Base-by-base conservation (phyloP, 345 rosid genomes). In the Brassica rapa region DNA sequence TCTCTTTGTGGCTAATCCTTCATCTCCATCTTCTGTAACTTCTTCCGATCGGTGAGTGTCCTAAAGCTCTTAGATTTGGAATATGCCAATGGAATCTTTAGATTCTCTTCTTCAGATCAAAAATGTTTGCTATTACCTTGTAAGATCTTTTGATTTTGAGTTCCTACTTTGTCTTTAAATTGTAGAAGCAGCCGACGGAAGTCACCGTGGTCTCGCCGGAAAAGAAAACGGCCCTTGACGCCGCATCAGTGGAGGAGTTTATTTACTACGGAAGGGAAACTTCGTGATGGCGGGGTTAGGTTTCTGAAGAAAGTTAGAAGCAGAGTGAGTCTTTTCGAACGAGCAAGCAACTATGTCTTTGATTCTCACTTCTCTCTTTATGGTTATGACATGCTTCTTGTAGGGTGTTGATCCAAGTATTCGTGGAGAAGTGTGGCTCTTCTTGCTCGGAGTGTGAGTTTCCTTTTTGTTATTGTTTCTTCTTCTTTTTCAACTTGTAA, bases 371-470 rank as follows among this genome's bases (percentile, higher is more conserved):
- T 19, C 9, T 83, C 23, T 68, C 14, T 65, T 14, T 30, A 51
- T 66, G 77, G 41, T 23, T 75, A 56, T 30, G 39, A 14, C 33
- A 63, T 62, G 41, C 61, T 73, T 67, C 24, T 49, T 37, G 53
- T 32, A 96, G 99, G 99, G 99, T 43, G 88, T 93, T 68, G 89
- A 96, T 87, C 97, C 98, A 32, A 86, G 83, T 83, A 88, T 96
- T 71, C 89, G 98, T 78, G 83, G 88, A 56, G 91, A 93, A 82
- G 98, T 93, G 66, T 96, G 99, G 99, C 92, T 97, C 4, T 96
- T 93, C 82, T 94, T 96, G 25, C 97, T 96, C 30, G 98, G 98
- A 81, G 96, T 96, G 99, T 96, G 86, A 91, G 99, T 78, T 21
- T 8, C 4, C 14, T 12, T 66, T 67, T 76, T 78, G 4, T 37